Evolutionary conservation across 352 stramenopile species (phyloP), one percentile per base, ranked within the genome.

Genomic region (Thalassiosira oceanica): DNA sequence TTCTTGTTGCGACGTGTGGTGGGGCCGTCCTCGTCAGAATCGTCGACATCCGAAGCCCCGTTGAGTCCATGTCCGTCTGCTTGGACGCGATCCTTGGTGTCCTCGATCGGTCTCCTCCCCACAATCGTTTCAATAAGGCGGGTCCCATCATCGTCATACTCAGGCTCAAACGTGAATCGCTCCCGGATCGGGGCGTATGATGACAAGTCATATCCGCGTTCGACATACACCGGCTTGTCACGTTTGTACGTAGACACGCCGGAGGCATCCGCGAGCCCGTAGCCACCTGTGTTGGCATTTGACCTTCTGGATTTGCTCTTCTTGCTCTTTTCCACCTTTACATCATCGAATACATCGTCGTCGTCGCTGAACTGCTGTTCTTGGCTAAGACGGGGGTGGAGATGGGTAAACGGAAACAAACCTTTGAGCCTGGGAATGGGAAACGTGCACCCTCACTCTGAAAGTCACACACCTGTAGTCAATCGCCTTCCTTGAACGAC

Each of bases 101-200:
- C 71, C 31, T 88, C 83, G 23, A 90, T 78, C 0, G 79, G 83
- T 21, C 87, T 68, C 18, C 84, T 65, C n/a, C 87, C 87, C 18
- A 92, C 75, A 75, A 93, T 93, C n/a, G 84, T 50, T 45, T 93
- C 88, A 58, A 93, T 91, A 31, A 78, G 76, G 6, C 84, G 84
- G 10, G 83, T 88, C 26, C 88, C 88, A 76, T 93, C 88, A 20
- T 78, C 62, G 54, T 92, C 86, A 43, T 82, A 89, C 56, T 93
- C 86, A 6, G 88, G 88, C 29, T 91, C 62, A 61, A 92, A 93
- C 0, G 83, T 77, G 63, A 92, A 93, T 23, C 81, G 52, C 55
- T 92, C 81, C 27, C 84, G 65, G 29, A 93, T 74, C 1, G 80
- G 83, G 13, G 65, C 67, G 13, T 84, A 29, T 2, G 51, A 63